Base-by-base conservation (phyloP, 2,329 filamentous ascomycete species). In the Phaeoacremonium minimum region DNA sequence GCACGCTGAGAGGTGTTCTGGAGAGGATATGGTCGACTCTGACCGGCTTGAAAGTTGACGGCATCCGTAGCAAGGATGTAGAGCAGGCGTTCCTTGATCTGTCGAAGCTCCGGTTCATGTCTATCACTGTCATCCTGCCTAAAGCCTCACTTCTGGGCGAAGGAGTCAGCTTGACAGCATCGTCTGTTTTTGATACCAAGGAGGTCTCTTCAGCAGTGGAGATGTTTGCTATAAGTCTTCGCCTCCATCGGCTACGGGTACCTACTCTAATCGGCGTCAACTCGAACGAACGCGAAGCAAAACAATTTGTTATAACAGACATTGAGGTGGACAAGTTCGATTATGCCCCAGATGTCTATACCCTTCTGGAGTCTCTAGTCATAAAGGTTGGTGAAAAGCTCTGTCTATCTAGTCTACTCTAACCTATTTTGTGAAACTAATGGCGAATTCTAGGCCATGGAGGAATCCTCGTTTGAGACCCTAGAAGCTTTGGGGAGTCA, bases 261-360 rank as follows among this genome's bases (percentile, higher is more conserved):
- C 81, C 84, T 17, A 80, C 77, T 19, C 56, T 90, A 33, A 76
- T 90, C 32, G 85, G 85, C 1, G 75, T 90, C 18, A 88, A 90
- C 49, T 57, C 65, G 15, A 84, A 88, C 49, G 85, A 90, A 67
- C 66, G 85, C 43, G 45, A 61, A 22, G 72, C 69, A 4, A 84
- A 78, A 58, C 85, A 89, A 60, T 71, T 83, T 35, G 71, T 87
- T 2, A 60, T 83, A 13, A 70, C 76, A 8, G 81, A 75, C 38
- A 55, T 87, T 9, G 74, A 77, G 55, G 62, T 87, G 33, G 80
- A 86, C 37, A 60, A 63, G 34, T 66, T 72, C 31, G 52, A 62
- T 28, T 55, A 54, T 8, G 45, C 47, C 9, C 56, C 58, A 15
- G 77, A 87, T 53, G 57, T 64, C 14, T 77, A 80, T 52, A 56